These are phyloP conservation scores for Aspergillus baeticus DNA, from an alignment of 495 filamentous ascomycete species.

Conservation along the genomic window DNA sequence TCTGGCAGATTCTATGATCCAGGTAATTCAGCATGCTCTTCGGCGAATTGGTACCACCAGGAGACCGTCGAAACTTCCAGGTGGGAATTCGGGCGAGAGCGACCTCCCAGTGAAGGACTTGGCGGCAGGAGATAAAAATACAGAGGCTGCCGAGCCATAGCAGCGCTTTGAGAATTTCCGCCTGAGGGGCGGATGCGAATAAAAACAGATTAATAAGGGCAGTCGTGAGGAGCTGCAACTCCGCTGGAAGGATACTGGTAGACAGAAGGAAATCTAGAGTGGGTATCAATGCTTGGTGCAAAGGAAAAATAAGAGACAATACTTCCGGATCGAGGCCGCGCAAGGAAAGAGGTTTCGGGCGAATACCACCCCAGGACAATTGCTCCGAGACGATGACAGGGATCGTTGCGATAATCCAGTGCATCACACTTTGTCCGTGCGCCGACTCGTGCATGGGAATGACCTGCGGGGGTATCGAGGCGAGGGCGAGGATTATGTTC, in stretches of 20 bases:
- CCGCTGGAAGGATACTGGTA: conserved; percentile 80
- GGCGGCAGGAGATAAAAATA: conserved; percentile 68
- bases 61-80: conserved; percentile 76
- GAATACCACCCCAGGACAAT: conserved; percentile 27
- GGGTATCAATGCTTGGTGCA: conserved; percentile 78
- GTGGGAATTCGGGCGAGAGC: conserved; percentile 82
- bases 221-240: conserved; percentile 81
- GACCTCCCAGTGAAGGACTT: conserved; percentile 83
- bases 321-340: conserved; percentile 56
- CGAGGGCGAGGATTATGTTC: conserved; percentile 78
- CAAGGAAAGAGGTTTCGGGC: conserved; percentile 34
- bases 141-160: conserved; percentile 86
- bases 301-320: conserved; percentile 71
- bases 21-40: conserved; percentile 52
- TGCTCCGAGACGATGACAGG: conserved; percentile 56
- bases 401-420: conserved; percentile 70
- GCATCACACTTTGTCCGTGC: conserved; percentile 58
- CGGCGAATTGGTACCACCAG: conserved; percentile 41
- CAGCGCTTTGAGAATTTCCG: conserved; percentile 74
- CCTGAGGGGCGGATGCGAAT: conserved; percentile 78
- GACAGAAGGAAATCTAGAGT: conserved; percentile 77
- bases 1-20: conserved; percentile 47
- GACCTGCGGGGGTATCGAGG: conserved; percentile 69
- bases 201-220: conserved; percentile 81
- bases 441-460: conserved; percentile 59